These are phyloP conservation scores for Pisolithus microcarpus DNA, from an alignment of 768 basidiomycete genomes.

Conservation along the genomic window DNA sequence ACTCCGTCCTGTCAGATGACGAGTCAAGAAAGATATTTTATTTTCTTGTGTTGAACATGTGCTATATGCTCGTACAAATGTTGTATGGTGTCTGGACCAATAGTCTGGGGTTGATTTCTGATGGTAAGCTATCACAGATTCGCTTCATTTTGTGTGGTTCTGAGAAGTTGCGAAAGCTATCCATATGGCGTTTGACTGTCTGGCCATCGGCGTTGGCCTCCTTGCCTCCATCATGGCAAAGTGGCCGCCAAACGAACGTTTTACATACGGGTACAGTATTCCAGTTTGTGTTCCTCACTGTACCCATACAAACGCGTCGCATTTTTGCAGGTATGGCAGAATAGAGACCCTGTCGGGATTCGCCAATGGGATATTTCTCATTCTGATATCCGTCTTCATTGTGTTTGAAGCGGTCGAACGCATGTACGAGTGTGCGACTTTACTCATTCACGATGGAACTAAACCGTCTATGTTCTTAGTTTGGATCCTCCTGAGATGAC, in stretches of 20 bases:
- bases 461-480: slow-evolving; percentile 29
- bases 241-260: slow-evolving; percentile 91
- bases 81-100: slow-evolving; percentile 97
- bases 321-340: slow-evolving; percentile 68
- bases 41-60: slow-evolving; percentile 89
- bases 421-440: slow-evolving; percentile 45
- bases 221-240: slow-evolving; percentile 97
- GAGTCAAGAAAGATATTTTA: slow-evolving; percentile 96
- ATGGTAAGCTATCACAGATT: slow-evolving; percentile 51
- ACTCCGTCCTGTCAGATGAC: slow-evolving; percentile 83
- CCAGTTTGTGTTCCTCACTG: not conserved
- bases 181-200: slow-evolving; percentile 99
- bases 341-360: slow-evolving; percentile 98
- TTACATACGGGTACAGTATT: slow-evolving; percentile 80
- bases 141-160: not conserved
- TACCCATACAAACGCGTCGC: not conserved
- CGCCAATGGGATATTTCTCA: slow-evolving; percentile 91
- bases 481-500: slow-evolving; percentile 97
- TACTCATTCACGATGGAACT: not conserved
- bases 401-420: slow-evolving; percentile 96
- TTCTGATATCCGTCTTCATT: slow-evolving; percentile 95
- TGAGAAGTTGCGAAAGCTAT: slow-evolving; percentile 55
- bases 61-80: slow-evolving; percentile 97
- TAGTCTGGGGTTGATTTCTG: slow-evolving; percentile 90
- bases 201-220: slow-evolving; percentile 93